Conservation (phyloP, 2,329 filamentous ascomycete species). For the Cordyceps javanica region DNA sequence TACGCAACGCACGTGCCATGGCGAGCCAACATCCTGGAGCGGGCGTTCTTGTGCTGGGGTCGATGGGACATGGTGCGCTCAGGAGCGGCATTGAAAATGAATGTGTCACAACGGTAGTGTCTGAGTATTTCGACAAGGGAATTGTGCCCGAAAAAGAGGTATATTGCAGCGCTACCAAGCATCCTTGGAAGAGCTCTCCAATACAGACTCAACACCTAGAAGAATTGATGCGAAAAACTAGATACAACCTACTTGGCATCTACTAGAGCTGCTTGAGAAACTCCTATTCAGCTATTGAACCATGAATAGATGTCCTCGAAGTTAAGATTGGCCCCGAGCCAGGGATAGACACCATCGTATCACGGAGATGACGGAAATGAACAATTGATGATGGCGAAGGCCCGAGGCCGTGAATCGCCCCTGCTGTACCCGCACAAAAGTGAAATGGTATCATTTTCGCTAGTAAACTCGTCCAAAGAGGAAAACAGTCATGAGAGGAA, state of each 20-base stretch:
- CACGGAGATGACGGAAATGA: no score
- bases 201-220: not conserved
- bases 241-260: not conserved
- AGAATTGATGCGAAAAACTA: not conserved
- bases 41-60: conserved; percentile 18
- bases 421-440: not conserved
- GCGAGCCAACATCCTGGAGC: conserved; percentile 18
- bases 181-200: conserved; percentile 6
- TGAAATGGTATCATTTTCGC: conserved; percentile 11
- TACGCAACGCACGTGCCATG: conserved; percentile 29
- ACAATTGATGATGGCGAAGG: no score
- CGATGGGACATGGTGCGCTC: conserved; percentile 18
- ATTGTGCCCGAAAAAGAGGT: conserved; percentile 16
- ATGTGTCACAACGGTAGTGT: conserved; percentile 15
- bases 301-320: no score
- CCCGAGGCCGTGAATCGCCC: no score
- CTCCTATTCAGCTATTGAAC: no score
- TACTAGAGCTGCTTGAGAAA: no score
- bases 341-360: no score
- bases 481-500: not conserved
- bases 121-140: conserved; percentile 19
- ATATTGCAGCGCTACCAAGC: conserved; percentile 16
- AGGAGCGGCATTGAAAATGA: conserved; percentile 8
- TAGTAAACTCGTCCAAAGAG: not conserved
- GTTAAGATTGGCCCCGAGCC: no score